phyloP scores from a whole-genome alignment of 257 asterid genomes.

The Lycium ferocissimum region DNA sequence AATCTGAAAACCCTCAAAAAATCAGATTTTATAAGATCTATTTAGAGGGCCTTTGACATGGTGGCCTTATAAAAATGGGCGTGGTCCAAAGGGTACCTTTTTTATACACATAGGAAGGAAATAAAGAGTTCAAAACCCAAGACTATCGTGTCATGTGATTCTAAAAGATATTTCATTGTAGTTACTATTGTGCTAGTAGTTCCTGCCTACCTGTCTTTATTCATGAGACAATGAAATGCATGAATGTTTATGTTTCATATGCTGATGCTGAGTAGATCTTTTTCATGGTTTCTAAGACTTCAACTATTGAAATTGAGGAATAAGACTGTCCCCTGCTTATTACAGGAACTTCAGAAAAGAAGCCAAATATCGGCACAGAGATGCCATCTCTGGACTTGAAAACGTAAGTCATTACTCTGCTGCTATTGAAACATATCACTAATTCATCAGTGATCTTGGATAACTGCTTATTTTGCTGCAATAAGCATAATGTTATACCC shows the following conservation, averaged over 20 bases:
- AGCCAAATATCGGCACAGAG: slow-evolving; percentile 51
- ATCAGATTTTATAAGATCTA: background rate
- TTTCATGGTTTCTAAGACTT: background rate
- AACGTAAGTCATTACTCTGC: slow-evolving; percentile 50
- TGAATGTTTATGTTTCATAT: background rate
- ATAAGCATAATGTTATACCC: background rate
- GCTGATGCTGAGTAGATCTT: background rate
- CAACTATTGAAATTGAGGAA: background rate
- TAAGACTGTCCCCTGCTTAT: slow-evolving; percentile 7
- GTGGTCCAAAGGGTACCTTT: background rate
- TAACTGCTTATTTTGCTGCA: background rate
- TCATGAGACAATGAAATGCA: background rate
- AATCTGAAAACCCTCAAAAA: background rate
- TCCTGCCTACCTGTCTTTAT: slow-evolving; percentile 5
- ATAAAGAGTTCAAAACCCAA: background rate
- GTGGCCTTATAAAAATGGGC: background rate
- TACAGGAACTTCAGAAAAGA: slow-evolving; percentile 64
- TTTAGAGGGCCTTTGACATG: background rate
- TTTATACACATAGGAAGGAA: background rate
- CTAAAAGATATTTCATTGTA: background rate
- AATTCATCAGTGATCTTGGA: slow-evolving; percentile 3
- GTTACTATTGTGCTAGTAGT: background rate
- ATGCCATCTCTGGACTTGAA: slow-evolving; percentile 64
- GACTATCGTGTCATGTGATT: background rate
- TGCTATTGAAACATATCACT: background rate